phyloP scores from a whole-genome alignment of 2,329 filamentous ascomycete genomes.

The Decorospora gaudefroyi region DNA sequence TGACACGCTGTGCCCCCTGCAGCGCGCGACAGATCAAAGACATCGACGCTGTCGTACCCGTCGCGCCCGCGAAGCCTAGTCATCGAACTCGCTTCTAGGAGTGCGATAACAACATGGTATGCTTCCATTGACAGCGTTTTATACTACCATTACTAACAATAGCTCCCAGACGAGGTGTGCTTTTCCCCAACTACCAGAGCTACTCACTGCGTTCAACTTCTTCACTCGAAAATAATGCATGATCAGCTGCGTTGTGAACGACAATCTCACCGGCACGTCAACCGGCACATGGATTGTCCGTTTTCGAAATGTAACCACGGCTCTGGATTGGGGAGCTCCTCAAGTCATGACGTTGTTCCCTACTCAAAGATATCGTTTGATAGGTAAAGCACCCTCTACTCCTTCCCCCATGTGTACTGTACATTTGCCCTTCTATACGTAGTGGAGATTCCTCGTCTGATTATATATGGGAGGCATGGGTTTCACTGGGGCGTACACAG shows the following conservation, averaged over 20 bases:
- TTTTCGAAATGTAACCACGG: background rate
- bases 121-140: background rate
- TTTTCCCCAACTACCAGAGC: slow-evolving; percentile 4
- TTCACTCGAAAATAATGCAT: slow-evolving; percentile 11
- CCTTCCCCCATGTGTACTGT: slow-evolving; percentile 4
- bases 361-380: no score
- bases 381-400: slow-evolving; percentile 7
- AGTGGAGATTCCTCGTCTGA: background rate
- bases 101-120: slow-evolving; percentile 10
- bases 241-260: background rate
- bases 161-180: slow-evolving; percentile 11
- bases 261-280: no score
- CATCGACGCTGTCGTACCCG: slow-evolving; percentile 2
- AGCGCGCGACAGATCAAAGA: slow-evolving; percentile 23
- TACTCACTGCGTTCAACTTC: background rate
- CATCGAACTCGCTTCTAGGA: slow-evolving; percentile 25
- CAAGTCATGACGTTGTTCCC: no score
- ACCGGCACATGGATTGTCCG: no score
- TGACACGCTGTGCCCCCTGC: slow-evolving; percentile 9
- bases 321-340: background rate
- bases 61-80: slow-evolving; percentile 13
- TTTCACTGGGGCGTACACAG: no score
- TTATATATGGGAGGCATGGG: background rate
- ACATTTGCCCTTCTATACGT: background rate
- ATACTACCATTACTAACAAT: slow-evolving; percentile 4